Evolutionary conservation across 257 asterid species (phyloP).

Genomic region (Jaltomata sinuosa): DNA sequence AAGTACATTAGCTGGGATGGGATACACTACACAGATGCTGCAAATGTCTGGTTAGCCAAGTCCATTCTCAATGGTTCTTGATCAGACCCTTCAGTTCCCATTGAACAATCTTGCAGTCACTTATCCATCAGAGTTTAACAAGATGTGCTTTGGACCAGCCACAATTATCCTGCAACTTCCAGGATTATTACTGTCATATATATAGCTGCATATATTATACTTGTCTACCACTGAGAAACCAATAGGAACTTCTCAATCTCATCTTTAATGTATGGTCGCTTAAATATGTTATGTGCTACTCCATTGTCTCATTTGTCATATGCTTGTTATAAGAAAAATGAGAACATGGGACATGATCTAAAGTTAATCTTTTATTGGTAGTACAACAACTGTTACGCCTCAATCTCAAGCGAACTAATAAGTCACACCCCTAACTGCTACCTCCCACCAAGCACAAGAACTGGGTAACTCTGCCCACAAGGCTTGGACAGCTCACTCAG

Average conservation of each 20-base stretch:
- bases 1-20: slow-evolving; percentile 43
- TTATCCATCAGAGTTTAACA: neutral
- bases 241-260: neutral
- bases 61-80: slow-evolving; percentile 9
- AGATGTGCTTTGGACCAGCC: neutral
- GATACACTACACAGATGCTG: slow-evolving; percentile 33
- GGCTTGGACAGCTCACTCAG: neutral
- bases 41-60: slow-evolving; percentile 12
- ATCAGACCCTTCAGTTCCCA: slow-evolving; percentile 6
- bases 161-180: neutral
- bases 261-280: neutral
- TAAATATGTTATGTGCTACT: neutral
- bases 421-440: neutral
- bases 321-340: neutral
- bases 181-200: neutral
- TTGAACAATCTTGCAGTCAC: slow-evolving; percentile 7
- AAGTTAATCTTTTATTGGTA: neutral
- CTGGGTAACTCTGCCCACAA: neutral
- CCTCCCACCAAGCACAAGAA: neutral
- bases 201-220: neutral
- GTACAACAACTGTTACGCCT: neutral
- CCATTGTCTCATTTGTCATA: neutral
- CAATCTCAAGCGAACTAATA: neutral
- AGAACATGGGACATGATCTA: neutral
- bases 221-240: neutral